Base-by-base conservation (phyloP, 768 basidiomycete genomes). In the Macrolepiota dolichaula region DNA sequence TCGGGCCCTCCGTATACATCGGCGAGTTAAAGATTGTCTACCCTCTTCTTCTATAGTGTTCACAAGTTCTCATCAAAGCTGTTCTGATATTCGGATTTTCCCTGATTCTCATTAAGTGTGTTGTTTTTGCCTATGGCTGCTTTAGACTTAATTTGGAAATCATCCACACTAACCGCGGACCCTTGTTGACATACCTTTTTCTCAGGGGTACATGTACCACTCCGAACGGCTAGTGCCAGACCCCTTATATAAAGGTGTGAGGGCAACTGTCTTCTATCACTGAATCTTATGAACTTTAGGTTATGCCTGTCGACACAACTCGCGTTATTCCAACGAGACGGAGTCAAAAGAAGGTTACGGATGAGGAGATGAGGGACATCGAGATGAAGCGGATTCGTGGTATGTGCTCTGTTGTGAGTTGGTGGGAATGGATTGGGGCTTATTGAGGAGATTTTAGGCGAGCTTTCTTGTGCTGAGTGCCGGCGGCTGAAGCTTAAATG, bases 391-490 rank as follows among this genome's bases (percentile, higher is more conserved):
- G 82, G 19, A 70, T 81, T 44, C 70, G 77, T 57, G 82, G 82
- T 79, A 47, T 17, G 76, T 64, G 32, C 32, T 57, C 59, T 27
- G 29, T 17, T 44, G 42, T 3, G 19, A 22, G 42, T 29, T 51
- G 37, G 46, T 61, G 60, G 46, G 51, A 50, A n/a, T 50, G 6
- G 24, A 15, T 15, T 54, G 55, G 55, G 55, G 49, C 36, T 55
- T 36, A 47, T 47, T 32, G 38, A 15, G 25, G 25, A n/a, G 51
- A 51, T 32, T 44, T 12, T 57, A 81, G 82, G 81, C 19, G 81
- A 82, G 68, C 69, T 82, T 24, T 81, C 81, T n/a, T 83, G 80
- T 62, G 81, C 81, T 19, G 81, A 82, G 74, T 83, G 81, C 66
- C 71, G 81, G 53, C 70, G 80, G 37, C 64, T 83, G 53, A 83